Percentiles rank a stretch among this genome's conserved stretches.
Conservation (phyloP, 441 rosid species). For the Adansonia rubrostipa region DNA sequence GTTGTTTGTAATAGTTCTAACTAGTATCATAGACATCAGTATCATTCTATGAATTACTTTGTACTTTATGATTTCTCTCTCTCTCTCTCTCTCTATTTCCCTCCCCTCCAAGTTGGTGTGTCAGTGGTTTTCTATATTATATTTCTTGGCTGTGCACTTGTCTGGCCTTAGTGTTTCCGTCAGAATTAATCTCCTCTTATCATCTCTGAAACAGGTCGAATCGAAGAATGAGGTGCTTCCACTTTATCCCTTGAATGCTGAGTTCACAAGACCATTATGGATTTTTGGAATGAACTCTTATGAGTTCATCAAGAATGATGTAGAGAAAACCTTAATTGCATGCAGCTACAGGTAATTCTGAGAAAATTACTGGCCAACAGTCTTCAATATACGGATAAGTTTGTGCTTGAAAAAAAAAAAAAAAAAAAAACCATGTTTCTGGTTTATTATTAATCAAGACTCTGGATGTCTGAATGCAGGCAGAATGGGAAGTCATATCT, state of each 20-base stretch:
- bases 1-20: not conserved
- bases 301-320: slow-evolving; percentile 59
- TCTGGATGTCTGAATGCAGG: slow-evolving; percentile 51
- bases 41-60: not conserved
- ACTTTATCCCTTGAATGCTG: slow-evolving; percentile 69
- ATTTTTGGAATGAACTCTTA: slow-evolving; percentile 79
- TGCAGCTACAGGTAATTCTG: slow-evolving; percentile 75
- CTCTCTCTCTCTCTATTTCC: not conserved
- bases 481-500: slow-evolving; percentile 84
- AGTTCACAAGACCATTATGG: slow-evolving; percentile 88
- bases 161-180: not conserved
- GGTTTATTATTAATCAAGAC: slow-evolving; percentile 1
- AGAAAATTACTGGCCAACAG: slow-evolving; percentile 23
- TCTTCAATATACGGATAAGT: slow-evolving; percentile 21
- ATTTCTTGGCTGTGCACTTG: not conserved
- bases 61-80: too few relatives aligned
- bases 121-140: not conserved
- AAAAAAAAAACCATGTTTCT: not conserved
- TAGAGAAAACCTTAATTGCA: slow-evolving; percentile 64
- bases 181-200: slow-evolving; percentile 19
- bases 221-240: slow-evolving; percentile 58
- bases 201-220: slow-evolving; percentile 55
- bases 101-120: not conserved
- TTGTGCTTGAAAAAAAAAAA: not conserved
- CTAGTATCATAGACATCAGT: not conserved